Evolutionary conservation across 306 rosid genomes (phyloP).

Genomic region (cucumber (Cucumis sativus)): Cucumber_9930_V3 NC_026658.2:7102501-7103000

Average conservation of each 20-base stretch:
- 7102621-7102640: neutral
- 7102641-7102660: slow-evolving; percentile 37
- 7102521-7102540: neutral
- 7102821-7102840: neutral
- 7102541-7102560: neutral
- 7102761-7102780: slow-evolving; percentile 76
- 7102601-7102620: neutral
- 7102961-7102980: neutral
- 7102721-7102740: slow-evolving; percentile 61
- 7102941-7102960: neutral
- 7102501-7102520: neutral
- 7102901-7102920: neutral
- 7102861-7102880: neutral
- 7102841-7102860: neutral
- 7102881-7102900: neutral
- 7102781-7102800: slow-evolving; percentile 97
- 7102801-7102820: slow-evolving; percentile 54
- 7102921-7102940: neutral
- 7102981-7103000: neutral
- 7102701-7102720: slow-evolving; percentile 54
- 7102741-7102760: slow-evolving; percentile 75
- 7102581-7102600: neutral
- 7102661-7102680: slow-evolving; percentile 97
- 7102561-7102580: neutral
- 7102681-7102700: slow-evolving; percentile 75